Conservation (phyloP, 208 protist genomes). For the Leishmania major region DNA sequence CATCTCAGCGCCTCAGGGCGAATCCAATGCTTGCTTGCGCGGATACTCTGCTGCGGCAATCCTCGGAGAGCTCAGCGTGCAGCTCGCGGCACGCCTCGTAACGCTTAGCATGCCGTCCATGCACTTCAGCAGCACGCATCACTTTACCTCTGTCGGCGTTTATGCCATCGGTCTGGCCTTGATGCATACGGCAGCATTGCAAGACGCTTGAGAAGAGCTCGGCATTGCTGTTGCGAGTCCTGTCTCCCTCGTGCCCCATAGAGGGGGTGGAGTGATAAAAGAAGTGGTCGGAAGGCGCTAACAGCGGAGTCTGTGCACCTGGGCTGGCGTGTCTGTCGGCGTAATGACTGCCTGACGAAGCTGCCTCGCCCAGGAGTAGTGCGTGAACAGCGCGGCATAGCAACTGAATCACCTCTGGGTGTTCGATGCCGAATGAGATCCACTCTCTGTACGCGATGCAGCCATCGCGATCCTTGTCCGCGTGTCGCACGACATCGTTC, state of each 20-base stretch:
- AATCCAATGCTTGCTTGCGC: not conserved
- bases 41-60: constrained; percentile 7
- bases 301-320: not conserved
- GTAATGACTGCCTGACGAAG: not conserved
- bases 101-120: not conserved
- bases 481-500: constrained; percentile 43
- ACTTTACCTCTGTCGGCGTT: not conserved
- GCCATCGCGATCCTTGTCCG: constrained; percentile 55
- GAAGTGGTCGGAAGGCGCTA: not conserved
- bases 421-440: constrained; percentile 43
- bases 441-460: constrained; percentile 60
- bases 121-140: not conserved
- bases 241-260: not conserved
- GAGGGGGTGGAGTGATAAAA: not conserved
- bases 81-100: constrained; percentile 22
- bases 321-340: not conserved
- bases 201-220: not conserved
- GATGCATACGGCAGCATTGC: not conserved
- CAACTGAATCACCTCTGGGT: constrained; percentile 44
- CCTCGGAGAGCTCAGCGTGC: constrained; percentile 5
- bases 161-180: not conserved
- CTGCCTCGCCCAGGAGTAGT: constrained; percentile 5
- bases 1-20: not conserved
- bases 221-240: not conserved
- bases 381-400: constrained; percentile 31